Conservation (phyloP, 805 yeast genomes). For the Candida quercuum region DNA sequence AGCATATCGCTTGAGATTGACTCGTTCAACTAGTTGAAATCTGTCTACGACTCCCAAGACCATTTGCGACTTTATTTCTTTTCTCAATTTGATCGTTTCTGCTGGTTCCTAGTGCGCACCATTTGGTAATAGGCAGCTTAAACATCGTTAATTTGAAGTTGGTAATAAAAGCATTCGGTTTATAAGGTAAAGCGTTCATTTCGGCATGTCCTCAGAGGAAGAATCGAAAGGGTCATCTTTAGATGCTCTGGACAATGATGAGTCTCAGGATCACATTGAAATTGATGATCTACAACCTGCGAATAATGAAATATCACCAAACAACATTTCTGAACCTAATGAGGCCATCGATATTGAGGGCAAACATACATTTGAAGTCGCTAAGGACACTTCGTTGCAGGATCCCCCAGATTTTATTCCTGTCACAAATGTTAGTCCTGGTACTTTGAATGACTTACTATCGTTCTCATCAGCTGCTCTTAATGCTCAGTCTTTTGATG, state of each 20-base stretch:
- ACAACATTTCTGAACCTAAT: background rate
- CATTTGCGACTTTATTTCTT: no score
- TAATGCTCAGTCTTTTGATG: constrained; percentile 1
- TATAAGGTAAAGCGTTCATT: background rate
- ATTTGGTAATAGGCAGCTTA: no score
- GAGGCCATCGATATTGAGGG: background rate
- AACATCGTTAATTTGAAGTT: no score
- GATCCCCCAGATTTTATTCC: background rate
- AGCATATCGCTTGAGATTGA: no score
- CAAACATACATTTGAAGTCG: constrained; percentile 9
- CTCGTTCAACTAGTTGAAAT: no score
- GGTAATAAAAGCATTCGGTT: background rate
- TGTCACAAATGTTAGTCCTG: no score
- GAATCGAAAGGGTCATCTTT: no score
- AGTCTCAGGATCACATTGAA: background rate
- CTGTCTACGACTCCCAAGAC: no score
- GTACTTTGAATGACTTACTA: no score
- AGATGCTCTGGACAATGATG: background rate
- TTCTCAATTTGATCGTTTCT: no score
- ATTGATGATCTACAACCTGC: background rate
- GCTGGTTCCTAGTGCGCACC: no score
- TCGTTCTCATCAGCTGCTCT: background rate
- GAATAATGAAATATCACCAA: background rate
- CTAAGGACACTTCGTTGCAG: constrained; percentile 3
- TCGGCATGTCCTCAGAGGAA: no score